Evolutionary conservation across 208 protist genomes (phyloP).

Genomic region (Tritrichomonas foetus): DNA sequence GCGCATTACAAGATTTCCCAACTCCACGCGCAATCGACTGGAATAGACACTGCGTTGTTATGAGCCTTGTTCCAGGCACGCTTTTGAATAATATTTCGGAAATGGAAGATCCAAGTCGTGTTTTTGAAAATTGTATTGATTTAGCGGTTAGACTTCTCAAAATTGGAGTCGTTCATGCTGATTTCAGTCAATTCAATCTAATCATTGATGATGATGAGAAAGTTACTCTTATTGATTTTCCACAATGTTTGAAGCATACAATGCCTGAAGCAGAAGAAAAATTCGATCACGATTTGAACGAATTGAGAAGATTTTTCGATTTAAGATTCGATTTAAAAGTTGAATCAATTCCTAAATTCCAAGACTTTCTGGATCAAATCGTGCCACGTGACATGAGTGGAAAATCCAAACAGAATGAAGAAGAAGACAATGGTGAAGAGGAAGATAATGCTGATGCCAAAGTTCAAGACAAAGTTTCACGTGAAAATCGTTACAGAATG

Average conservation of each 20-base stretch:
- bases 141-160: not conserved
- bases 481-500: not conserved
- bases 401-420: not conserved
- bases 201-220: not conserved
- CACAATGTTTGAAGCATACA: not conserved
- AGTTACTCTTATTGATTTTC: constrained; percentile 24
- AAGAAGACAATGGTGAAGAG: constrained; percentile 33
- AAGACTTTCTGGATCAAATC: not conserved
- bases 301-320: not conserved
- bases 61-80: constrained; percentile 70
- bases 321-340: not conserved
- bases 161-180: not conserved
- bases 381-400: not conserved
- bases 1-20: constrained; percentile 85
- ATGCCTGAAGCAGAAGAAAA: not conserved
- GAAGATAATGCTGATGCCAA: constrained; percentile 16
- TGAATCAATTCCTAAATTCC: not conserved
- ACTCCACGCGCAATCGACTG: constrained; percentile 88
- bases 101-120: not conserved
- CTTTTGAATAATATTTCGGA: not conserved
- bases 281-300: constrained; percentile 30
- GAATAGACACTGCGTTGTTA: constrained; percentile 94
- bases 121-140: not conserved
- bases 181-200: constrained; percentile 40
- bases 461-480: not conserved